These are phyloP conservation scores for Lepidium campestre DNA, from an alignment of 441 rosid species.

Conservation along the genomic window DNA sequence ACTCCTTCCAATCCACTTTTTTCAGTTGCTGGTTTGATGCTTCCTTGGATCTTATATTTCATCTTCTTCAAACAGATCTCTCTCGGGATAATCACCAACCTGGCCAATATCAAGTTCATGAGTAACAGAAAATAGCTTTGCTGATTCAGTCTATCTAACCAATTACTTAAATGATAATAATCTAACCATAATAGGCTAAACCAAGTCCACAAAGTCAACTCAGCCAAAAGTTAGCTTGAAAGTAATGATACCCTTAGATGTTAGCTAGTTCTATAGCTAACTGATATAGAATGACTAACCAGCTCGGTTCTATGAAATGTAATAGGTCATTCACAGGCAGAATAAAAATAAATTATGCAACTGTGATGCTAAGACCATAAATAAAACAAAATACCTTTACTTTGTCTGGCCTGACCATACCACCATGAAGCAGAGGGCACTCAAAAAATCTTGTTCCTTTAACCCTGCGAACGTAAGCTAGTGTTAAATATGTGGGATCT, in stretches of 20 bases:
- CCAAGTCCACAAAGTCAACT: neutral
- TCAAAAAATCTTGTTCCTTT: conserved; percentile 59
- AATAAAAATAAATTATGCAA: neutral
- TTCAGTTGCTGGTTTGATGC: neutral
- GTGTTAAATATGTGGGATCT: neutral
- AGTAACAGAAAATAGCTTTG: neutral
- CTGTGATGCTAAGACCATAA: neutral
- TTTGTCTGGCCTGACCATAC: conserved; percentile 66
- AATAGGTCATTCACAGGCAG: neutral
- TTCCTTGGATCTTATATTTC: conserved; percentile 38
- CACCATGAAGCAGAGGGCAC: conserved; percentile 60
- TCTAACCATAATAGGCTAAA: neutral
- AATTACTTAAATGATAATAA: neutral
- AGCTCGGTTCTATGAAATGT: neutral
- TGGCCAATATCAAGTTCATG: conserved; percentile 22
- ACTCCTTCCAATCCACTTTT: neutral
- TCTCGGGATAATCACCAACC: conserved; percentile 68
- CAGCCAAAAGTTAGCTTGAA: neutral
- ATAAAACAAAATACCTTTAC: conserved; percentile 38
- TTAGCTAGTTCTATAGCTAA: conserved; percentile 2
- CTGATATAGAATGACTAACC: neutral
- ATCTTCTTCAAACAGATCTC: conserved; percentile 59
- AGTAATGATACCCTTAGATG: neutral
- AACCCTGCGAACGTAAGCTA: conserved; percentile 37
- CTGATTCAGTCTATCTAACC: neutral